Base-by-base conservation (phyloP, 164 flowering plant species). In the Berberis vulgaris region DNA sequence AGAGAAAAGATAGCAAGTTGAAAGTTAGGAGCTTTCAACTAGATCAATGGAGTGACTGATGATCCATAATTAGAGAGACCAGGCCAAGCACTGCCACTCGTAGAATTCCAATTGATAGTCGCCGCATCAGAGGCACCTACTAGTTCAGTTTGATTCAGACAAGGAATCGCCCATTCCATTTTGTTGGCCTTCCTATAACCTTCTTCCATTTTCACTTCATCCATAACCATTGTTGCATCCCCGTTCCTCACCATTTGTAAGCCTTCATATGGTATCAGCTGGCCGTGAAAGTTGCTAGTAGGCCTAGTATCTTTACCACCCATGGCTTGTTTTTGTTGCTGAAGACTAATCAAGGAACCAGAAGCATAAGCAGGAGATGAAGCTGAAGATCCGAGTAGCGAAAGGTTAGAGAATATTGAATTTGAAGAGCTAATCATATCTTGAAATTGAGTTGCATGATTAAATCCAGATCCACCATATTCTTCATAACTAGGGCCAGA, bases 121-220 rank as follows among this genome's bases (percentile, higher is more conserved):
- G 26, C 26, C 43, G 83, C 79, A 78, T 82, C 83, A 1, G 77
- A 68, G 1, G 72, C 58, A 2, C 78, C 78, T 4, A 72, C 54
- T 59, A 71, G 74, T 12, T 81, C 81, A 5, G 74, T 69, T 60
- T 76, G 84, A 74, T 77, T 67, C 54, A 72, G 76, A 65, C 63
- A 63, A 67, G 59, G 61, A 62, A 58, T 41, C 59, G 39, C 67
- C 67, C 67, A 71, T 26, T 66, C 72, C 56, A 50, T 38, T 43
- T 63, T 69, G 46, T 61, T 68, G 49, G 7, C 7, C 61, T 49
- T 71, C 57, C 45, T 10, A 8, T 26, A 71, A n/a, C 70, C 79
- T 42, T 72, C 75, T 69, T 81, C 89, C 53, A 69, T 57, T 67
- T 83, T 86, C 67, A 81, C 81, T 43, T 65, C 74, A 41, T 73